phyloP scores from a whole-genome alignment of 352 stramenopile species.

The Pythium folliculosum region DNA sequence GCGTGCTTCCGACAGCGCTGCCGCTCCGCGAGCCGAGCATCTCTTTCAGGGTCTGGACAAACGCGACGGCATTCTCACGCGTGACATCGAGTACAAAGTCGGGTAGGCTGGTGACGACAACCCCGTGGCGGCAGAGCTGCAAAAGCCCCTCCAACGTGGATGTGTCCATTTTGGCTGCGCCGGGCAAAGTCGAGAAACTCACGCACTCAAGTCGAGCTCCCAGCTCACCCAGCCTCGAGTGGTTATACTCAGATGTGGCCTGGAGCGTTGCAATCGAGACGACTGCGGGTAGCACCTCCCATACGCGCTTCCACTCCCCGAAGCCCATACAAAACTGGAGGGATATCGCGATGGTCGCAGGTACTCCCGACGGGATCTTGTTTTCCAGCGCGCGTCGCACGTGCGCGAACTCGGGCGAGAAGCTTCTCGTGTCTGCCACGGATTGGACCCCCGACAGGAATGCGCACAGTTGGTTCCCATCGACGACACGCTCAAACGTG shows the following conservation, averaged over 20 bases:
- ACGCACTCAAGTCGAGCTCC: neutral
- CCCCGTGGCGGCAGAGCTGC: neutral
- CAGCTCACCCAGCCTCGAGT: no score
- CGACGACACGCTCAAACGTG: neutral
- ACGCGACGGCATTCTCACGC: neutral
- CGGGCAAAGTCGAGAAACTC: neutral
- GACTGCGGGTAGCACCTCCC: neutral
- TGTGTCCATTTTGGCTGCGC: neutral
- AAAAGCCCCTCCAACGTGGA: neutral
- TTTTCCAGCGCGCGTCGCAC: neutral
- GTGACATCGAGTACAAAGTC: neutral
- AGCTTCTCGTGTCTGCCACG: neutral
- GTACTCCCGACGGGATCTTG: neutral
- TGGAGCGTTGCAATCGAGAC: neutral
- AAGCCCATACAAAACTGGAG: neutral
- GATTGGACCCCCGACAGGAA: neutral
- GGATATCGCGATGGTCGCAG: neutral
- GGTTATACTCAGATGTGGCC: neutral
- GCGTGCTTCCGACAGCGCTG: neutral
- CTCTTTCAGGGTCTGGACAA: neutral
- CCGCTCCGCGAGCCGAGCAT: neutral
- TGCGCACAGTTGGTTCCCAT: neutral
- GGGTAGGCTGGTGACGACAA: neutral
- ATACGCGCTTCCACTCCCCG: neutral
- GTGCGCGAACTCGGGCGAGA: neutral